Evolutionary conservation across 805 yeast genomes (phyloP).

Genomic region (Cyberlindnera americana): DNA sequence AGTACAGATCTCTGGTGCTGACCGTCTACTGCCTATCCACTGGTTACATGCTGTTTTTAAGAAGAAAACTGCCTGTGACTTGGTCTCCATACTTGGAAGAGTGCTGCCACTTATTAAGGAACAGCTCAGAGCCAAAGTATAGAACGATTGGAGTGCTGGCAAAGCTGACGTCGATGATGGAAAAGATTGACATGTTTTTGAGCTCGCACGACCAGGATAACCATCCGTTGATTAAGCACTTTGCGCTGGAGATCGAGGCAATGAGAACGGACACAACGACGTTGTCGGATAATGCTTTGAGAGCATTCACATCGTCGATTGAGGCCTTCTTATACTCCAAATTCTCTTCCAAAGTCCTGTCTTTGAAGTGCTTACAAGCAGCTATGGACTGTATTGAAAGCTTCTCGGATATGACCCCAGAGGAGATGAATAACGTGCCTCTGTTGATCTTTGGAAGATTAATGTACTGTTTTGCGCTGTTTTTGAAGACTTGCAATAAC

Average conservation of each 20-base stretch:
- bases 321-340: slow-evolving; percentile 27
- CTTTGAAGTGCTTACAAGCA: slow-evolving; percentile 23
- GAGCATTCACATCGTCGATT: slow-evolving; percentile 23
- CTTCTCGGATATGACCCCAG: slow-evolving; percentile 17
- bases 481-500: slow-evolving; percentile 22
- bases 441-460: slow-evolving; percentile 25
- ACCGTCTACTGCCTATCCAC: slow-evolving; percentile 60
- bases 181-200: slow-evolving; percentile 40
- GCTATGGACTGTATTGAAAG: slow-evolving; percentile 18
- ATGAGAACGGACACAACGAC: slow-evolving; percentile 11
- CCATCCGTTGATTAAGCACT: slow-evolving; percentile 15
- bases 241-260: slow-evolving; percentile 17
- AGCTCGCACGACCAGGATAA: slow-evolving; percentile 18
- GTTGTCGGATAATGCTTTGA: slow-evolving; percentile 12
- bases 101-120: slow-evolving; percentile 49
- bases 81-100: slow-evolving; percentile 63
- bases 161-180: slow-evolving; percentile 56
- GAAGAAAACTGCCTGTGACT: slow-evolving; percentile 57
- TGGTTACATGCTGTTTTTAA: slow-evolving; percentile 58
- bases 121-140: slow-evolving; percentile 30
- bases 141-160: slow-evolving; percentile 53
- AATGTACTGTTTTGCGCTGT: slow-evolving; percentile 28
- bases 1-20: slow-evolving; percentile 50
- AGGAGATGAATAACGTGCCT: slow-evolving; percentile 19
- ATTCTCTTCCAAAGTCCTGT: slow-evolving; percentile 14